Evolutionary conservation across 805 yeast species (phyloP), one percentile per base, ranked within the genome.

Genomic region (Torulaspora gathmanii): DNA sequence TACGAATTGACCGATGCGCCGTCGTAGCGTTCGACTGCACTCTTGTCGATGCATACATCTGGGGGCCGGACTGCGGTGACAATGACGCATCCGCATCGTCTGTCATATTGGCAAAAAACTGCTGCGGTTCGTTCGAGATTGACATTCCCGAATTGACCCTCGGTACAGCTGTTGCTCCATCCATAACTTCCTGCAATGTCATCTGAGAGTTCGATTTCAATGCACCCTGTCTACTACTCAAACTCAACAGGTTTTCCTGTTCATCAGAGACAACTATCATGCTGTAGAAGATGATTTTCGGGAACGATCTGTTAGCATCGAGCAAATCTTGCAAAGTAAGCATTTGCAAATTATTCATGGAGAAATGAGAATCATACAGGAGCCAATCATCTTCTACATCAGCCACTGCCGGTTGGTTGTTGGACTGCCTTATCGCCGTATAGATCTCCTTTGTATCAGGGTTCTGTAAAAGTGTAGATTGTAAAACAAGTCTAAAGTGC

Each of bases 321-420:
- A 65, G 40, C n/a, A 65, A 53, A 42, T 70, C 72, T n/a, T 61
- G 62, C 6, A 70, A 42, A 5, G 61, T 51, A 12, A 68, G 51
- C 34, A 65, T 56, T 42, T 67, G 68, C 34, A 70, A 47, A 48
- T 70, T 70, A 22, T 61, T 52, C 57, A 70, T 52, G 10, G 69
- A 60, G 45, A 69, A 70, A 1, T 57, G 50, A 3, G 65, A 58
- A 50, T 70, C 74, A 42, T 70, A 70, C 4, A 70, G 48, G 11
- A 70, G 49, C 74, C 74, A 70, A 36, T 70, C 72, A 38, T 70
- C 73, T 12, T 60, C 60, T 30, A 65, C 55, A 47, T 59, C 55
- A 4, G 68, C 67, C 7, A 48, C 54, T 16, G 55, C 51, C 1
- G 61, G 59, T 28, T 55, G 57, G 37, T 56, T 58, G 29, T 53